Evolutionary conservation across 768 basidiomycete genomes (phyloP).

Genomic region (Lepiota brunneoincarnata): DNA sequence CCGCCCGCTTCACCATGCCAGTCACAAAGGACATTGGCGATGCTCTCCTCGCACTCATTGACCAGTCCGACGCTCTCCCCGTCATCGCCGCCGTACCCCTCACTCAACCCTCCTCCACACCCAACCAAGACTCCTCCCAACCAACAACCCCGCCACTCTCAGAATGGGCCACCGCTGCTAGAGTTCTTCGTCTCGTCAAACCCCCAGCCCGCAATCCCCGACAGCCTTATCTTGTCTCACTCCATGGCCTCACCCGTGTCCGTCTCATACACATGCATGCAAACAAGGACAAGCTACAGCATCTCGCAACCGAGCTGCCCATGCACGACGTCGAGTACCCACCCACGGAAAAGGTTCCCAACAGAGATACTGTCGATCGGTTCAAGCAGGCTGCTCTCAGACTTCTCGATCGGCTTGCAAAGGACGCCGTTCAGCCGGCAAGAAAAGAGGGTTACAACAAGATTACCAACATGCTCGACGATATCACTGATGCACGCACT

Average conservation of each 20-base stretch:
- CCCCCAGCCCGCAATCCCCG: constrained; percentile 52
- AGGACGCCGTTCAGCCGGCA: constrained; percentile 44
- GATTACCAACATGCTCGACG: constrained; percentile 70
- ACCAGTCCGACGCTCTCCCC: constrained; percentile 67
- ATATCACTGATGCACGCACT: constrained; percentile 58
- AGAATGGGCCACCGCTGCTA: constrained; percentile 68
- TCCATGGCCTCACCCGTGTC: constrained; percentile 71
- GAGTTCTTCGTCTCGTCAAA: constrained; percentile 66
- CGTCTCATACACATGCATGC: constrained; percentile 39
- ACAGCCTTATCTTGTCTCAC: constrained; percentile 65
- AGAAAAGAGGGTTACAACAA: constrained; percentile 68
- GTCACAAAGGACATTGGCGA: constrained; percentile 62
- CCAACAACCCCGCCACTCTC: constrained; percentile 25
- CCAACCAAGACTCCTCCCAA: not conserved
- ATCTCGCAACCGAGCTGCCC: constrained; percentile 27
- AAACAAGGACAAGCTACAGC: constrained; percentile 24
- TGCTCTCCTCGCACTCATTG: constrained; percentile 62
- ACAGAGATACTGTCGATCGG: constrained; percentile 52
- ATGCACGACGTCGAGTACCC: constrained; percentile 48
- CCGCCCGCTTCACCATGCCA: constrained; percentile 64
- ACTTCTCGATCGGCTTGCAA: constrained; percentile 63
- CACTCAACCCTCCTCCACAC: constrained; percentile 23
- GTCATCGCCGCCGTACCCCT: constrained; percentile 68
- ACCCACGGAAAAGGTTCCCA: constrained; percentile 42
- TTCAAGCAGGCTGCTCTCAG: constrained; percentile 70